Evolutionary conservation across 2,329 filamentous ascomycete species (phyloP).

Genomic region (Trichoderma gracile): DNA sequence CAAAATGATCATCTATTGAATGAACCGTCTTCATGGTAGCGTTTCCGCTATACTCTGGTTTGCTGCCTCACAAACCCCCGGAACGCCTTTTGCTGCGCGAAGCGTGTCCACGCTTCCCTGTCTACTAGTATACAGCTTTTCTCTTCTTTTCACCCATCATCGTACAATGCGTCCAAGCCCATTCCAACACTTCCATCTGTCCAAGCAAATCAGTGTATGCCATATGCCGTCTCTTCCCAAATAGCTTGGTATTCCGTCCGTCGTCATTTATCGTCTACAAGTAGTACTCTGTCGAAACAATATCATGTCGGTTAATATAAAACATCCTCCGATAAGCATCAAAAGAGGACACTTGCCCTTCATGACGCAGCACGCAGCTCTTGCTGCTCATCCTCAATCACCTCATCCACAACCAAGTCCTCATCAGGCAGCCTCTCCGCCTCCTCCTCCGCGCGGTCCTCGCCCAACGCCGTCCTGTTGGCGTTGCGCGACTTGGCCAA

Average conservation of each 20-base stretch:
- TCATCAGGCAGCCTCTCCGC: constrained; percentile 30
- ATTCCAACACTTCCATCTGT: not conserved
- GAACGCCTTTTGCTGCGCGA: not conserved
- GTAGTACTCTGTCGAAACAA: no score
- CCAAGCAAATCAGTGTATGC: not conserved
- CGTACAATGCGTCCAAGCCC: not conserved
- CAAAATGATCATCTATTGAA: no score
- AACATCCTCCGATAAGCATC: not conserved
- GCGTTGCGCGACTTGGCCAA: constrained; percentile 29
- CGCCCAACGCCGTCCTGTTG: constrained; percentile 25
- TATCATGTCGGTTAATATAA: no score
- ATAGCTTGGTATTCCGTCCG: not conserved
- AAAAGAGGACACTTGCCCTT: not conserved
- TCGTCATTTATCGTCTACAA: no score
- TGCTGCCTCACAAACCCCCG: not conserved
- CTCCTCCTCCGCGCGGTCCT: constrained; percentile 26
- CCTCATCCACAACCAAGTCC: constrained; percentile 26
- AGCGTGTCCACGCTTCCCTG: not conserved
- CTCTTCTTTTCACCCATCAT: not conserved
- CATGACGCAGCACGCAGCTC: not conserved
- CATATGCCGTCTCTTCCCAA: not conserved
- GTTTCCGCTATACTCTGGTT: no score
- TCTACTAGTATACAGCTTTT: constrained; percentile 17
- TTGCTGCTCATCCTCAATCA: not conserved
- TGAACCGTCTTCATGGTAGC: no score